Base-by-base conservation (phyloP, 2,329 filamentous ascomycete genomes). In the Trichoderma sp. region DNA sequence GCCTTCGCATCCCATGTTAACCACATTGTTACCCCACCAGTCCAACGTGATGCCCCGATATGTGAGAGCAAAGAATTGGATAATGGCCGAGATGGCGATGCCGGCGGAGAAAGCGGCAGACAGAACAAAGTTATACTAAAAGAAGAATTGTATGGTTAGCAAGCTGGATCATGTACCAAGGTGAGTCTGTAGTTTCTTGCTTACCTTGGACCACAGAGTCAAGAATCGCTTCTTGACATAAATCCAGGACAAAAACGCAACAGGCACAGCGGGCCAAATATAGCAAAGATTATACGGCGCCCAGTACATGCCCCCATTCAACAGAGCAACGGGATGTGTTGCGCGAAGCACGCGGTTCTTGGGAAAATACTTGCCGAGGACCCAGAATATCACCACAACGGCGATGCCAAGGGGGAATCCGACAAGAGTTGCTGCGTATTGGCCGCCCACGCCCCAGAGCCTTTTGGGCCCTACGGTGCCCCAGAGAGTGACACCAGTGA, bases 161-260 rank as follows among this genome's bases (percentile, higher is more conserved):
- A 64, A 67, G 15, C 12, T 12, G 3, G 5, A 28, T 63, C 4
- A 13, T 4, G 23, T 6, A 50, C 8, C 9, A 7, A 32, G 4
- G 26, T 11, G 43, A n/a, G 13, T 6, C 13, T 13, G 34, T 5
- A n/a, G 17, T 17, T 17, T 15, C 13, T 61, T 71, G 17, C 53
- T 32, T 61, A 72, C 71, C 80, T 86, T 86, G 71, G 83, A 82
- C 85, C 86, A 88, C 73, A 86, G 83, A 3, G 77, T 81, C 30
- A 85, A 80, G 74, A 82, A 84, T 12, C 84, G 80, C 26, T 76
- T 77, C 74, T 82, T 84, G 72, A 85, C 75, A 74, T 82, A 87
- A 30, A 86, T 78, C 84, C 85, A 87, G 5, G 84, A 85, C 39
- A 84, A 73, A 77, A 80, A 85, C 5, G 83, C 85, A 15, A 87